These are phyloP conservation scores for Coelastrella sp. DNA, from an alignment of 139 green algal genomes.

Conservation along the genomic window DNA sequence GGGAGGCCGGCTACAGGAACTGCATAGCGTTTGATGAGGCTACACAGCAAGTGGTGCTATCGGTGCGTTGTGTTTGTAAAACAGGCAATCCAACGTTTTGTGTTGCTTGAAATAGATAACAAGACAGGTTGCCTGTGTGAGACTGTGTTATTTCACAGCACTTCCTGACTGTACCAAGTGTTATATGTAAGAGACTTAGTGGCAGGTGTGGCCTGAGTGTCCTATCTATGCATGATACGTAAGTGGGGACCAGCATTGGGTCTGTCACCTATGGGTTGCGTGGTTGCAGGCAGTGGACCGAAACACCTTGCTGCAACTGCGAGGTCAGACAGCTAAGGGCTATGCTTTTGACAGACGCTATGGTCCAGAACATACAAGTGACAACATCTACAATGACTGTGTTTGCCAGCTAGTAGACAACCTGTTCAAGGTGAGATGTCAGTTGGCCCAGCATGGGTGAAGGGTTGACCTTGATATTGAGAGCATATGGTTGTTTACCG, in stretches of 20 bases:
- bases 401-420: conserved; percentile 68
- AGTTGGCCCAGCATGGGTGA: not conserved
- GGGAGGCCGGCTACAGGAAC: conserved; percentile 60
- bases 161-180: no score
- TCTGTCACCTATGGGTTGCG: not conserved
- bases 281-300: conserved; percentile 72
- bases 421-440: conserved; percentile 64
- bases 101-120: not conserved
- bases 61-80: conserved; percentile 54
- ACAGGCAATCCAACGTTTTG: not conserved
- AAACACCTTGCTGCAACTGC: conserved; percentile 70
- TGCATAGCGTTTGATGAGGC: conserved; percentile 77
- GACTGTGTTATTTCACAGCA: no score
- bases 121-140: no score
- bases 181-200: no score
- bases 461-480: no score
- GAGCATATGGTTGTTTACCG: no score
- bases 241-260: no score
- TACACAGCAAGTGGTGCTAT: conserved; percentile 73
- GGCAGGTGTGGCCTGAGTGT: no score
- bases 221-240: no score
- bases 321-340: conserved; percentile 63
- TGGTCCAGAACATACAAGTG: conserved; percentile 57
- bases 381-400: conserved; percentile 72
- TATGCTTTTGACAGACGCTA: conserved; percentile 76